Base-by-base conservation (phyloP, 306 rosid genomes). In the Castanopsis chinensis region DNA sequence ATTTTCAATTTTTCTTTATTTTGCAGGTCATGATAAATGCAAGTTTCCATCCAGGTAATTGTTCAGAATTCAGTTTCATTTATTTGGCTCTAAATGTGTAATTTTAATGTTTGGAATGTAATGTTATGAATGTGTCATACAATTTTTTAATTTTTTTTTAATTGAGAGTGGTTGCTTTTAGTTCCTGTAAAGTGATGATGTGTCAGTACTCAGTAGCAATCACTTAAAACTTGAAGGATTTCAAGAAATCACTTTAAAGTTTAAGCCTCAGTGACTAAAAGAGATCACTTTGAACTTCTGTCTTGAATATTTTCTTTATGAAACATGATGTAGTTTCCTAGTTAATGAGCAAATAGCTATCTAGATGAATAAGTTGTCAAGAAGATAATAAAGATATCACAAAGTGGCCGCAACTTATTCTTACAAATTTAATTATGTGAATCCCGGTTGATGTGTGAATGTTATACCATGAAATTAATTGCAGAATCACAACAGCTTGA, bases 21-120 rank as follows among this genome's bases (percentile, higher is more conserved):
- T 74, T 85, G 75, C 96, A 95, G 99, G 99, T 89, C 82, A 75
- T 77, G 93, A 77, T 72, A 88, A 78, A 3, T 95, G 99, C 93
- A 91, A 82, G 79, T 84, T 93, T 41, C 92, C 92, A 59, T 89
- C 99, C 83, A 92, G 99, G 99, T 95, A 84, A 69, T 76, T 23
- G 21, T 18, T 65, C 71, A 30, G 49, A 32, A 30, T 67, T 35
- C n/a, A 19, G 6, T 67, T 30, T 33, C 49, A 67, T 67, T 35
- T 67, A 67, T 4, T 67, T 32, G 12, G 25, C n/a, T 67, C 25
- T 19, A 19, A 15, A 32, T 33, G 25, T 6, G 1, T 3, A 58
- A 2, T 57, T 5, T n/a, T 58, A 21, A 58, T 7, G 27, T 21
- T 58, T n/a, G 30, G 13, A 7, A 20, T 58, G 13, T 10, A n/a